These are phyloP conservation scores for Copromyces sp. DNA, from an alignment of 495 filamentous ascomycete species.

Conservation along the genomic window DNA sequence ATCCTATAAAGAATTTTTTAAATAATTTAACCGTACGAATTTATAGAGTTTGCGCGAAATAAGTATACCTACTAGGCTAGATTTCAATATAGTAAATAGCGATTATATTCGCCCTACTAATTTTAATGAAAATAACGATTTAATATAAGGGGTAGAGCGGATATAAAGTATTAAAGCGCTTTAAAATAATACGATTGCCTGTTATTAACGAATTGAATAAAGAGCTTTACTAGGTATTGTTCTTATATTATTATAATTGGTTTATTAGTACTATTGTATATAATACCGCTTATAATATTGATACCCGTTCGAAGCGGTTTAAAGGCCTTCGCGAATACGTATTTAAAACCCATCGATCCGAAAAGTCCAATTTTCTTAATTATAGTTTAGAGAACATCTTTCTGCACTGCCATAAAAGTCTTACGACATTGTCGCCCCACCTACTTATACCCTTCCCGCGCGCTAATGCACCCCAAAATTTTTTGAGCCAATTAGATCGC, in stretches of 20 bases:
- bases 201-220: not conserved
- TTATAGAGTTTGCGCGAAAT: not conserved
- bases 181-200: not conserved
- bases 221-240: not conserved
- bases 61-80: not conserved
- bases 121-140: not conserved
- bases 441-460: no score
- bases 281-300: not conserved
- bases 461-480: no score
- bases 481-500: no score
- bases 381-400: no score
- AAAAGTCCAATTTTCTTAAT: not conserved
- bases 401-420: no score
- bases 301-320: not conserved
- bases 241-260: not conserved
- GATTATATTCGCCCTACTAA: not conserved
- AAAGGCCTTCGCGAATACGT: not conserved
- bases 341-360: not conserved
- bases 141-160: not conserved
- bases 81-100: not conserved
- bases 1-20: no score
- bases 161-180: not conserved
- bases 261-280: not conserved
- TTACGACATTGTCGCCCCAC: no score
- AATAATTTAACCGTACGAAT: not conserved